Base-by-base conservation (phyloP, 371 early-diverging fungal genomes). In the Massospora cicadina region DNA sequence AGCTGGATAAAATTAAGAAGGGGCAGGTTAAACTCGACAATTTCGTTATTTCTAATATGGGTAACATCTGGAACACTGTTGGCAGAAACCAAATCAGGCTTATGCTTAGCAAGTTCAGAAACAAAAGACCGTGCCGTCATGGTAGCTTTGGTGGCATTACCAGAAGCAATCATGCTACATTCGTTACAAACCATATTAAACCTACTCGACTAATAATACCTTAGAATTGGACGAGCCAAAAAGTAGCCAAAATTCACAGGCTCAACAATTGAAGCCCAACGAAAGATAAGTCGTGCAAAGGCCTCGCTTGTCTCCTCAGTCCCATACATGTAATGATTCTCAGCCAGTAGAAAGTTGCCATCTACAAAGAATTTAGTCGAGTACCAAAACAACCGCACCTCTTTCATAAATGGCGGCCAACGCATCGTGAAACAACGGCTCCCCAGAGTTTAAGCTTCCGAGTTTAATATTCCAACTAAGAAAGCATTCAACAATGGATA, bases 1-100 rank as follows among this genome's bases (percentile, higher is more conserved):
- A 62, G 43, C 53, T 62, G 62, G 31, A 30, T 33, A 31, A 62
- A 62, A 25, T 62, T 62, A 30, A 62, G 33, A n/a, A 62, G 33
- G 17, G 62, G 62, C 30, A 62, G 10, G 10, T 62, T 33, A n/a
- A 27, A 25, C 28, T 57, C 58, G 26, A 57, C 58, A 57, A 57
- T 23, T 10, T 23, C 43, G 10, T 43, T 43, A 10, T 43, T 17
- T 5, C 43, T 17, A 43, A 43, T 43, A 43, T 43, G 5, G 43
- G 43, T 10, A 43, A 43, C 10, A 17, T 43, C 43, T 43, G 43
- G 5, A 17, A 17, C 5, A 43, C 17, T 43, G 17, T 43, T 17
- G 17, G 43, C 10, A 10, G 43, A 43, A 43, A 43, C 43, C 43
- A 43, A 43, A 17, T 43, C 43, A 10, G 43, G 43, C 43, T 43